Evolutionary conservation across 2,329 filamentous ascomycete species (phyloP).

Genomic region (Curvularia hawaiiensis): DNA sequence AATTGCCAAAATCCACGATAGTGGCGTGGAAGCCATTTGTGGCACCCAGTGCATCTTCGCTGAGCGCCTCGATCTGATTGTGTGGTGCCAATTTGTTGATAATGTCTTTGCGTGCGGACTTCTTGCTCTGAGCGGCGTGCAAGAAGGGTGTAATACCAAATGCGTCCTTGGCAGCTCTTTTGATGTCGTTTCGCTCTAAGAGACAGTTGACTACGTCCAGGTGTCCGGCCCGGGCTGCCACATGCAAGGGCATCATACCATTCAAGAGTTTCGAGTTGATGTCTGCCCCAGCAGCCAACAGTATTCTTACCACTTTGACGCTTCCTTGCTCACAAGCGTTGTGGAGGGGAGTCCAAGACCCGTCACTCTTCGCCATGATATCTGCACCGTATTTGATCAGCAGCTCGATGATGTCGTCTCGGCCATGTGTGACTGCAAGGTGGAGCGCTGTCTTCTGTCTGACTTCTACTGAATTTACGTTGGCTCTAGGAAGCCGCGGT

Average conservation of each 20-base stretch:
- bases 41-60: constrained; percentile 41
- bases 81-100: constrained; percentile 50
- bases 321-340: constrained; percentile 44
- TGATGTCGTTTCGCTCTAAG: constrained; percentile 43
- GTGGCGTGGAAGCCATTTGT: constrained; percentile 48
- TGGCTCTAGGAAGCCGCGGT: constrained; percentile 30
- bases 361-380: constrained; percentile 43
- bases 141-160: constrained; percentile 53
- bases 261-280: constrained; percentile 41
- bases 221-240: constrained; percentile 45
- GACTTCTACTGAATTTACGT: constrained; percentile 43
- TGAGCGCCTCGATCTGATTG: constrained; percentile 46
- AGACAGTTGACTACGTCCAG: constrained; percentile 45
- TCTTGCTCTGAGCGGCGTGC: constrained; percentile 48
- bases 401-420: constrained; percentile 45
- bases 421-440: constrained; percentile 40
- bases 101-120: constrained; percentile 44
- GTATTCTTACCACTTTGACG: constrained; percentile 36
- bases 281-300: constrained; percentile 41
- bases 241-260: constrained; percentile 47
- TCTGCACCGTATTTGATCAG: constrained; percentile 39
- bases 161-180: constrained; percentile 48
- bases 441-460: constrained; percentile 46
- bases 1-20: constrained; percentile 48
- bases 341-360: constrained; percentile 42